A percentile compares a stretch with the other conserved stretches of the same genome.
These are phyloP conservation scores for Lithocarpus polystachyus DNA, from an alignment of 306 rosid species.

Conservation along the genomic window DNA sequence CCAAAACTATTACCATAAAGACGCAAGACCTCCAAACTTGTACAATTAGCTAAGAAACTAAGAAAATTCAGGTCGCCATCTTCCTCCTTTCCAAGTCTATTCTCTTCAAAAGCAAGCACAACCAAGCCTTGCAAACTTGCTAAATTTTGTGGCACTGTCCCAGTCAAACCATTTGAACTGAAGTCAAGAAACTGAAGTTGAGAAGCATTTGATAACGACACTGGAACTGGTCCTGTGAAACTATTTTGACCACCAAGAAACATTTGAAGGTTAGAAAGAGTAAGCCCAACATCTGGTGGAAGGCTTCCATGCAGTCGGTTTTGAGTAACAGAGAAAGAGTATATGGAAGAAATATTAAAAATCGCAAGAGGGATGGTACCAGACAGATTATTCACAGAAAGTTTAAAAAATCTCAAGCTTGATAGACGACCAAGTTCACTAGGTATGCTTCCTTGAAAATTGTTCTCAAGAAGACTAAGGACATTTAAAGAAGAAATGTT, in stretches of 20 bases:
- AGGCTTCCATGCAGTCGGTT: conserved; percentile 45
- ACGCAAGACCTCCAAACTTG: conserved; percentile 10
- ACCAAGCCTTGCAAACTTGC: conserved; percentile 32
- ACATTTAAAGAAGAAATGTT: conserved; percentile 35
- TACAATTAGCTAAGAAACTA: conserved; percentile 31
- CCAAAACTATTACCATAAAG: conserved; percentile 26
- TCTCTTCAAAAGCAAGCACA: conserved; percentile 24
- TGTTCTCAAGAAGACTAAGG: conserved; percentile 18
- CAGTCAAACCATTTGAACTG: conserved; percentile 32
- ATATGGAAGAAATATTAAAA: conserved; percentile 21
- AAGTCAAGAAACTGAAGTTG: conserved; percentile 36
- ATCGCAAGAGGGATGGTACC: no score
- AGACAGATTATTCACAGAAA: no score
- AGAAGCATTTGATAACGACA: conserved; percentile 45
- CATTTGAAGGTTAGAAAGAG: conserved; percentile 39
- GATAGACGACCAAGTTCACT: conserved; percentile 29
- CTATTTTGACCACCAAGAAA: conserved; percentile 39
- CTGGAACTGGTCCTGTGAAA: conserved; percentile 44
- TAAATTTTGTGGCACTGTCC: conserved; percentile 33
- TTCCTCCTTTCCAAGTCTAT: conserved; percentile 32
- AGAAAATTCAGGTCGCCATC: conserved; percentile 25
- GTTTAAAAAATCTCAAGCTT: neutral
- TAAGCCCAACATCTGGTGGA: conserved; percentile 42
- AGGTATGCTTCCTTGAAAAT: conserved; percentile 41
- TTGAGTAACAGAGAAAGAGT: conserved; percentile 22